Conservation (phyloP, 352 stramenopile species). For the Globisporangium acanthophoron region DNA sequence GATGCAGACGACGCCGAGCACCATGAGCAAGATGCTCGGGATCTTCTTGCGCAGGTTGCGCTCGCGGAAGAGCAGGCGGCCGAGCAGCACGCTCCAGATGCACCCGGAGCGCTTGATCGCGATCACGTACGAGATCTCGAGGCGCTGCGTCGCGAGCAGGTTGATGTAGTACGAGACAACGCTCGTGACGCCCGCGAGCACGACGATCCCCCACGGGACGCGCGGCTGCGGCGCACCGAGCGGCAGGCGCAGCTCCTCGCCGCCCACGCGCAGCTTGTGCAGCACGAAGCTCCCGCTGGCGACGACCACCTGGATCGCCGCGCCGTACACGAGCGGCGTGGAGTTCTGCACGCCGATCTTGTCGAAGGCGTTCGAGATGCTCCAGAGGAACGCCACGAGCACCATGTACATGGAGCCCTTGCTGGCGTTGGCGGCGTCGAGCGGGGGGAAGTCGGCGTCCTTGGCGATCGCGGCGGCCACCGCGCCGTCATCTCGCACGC, state of each 20-base stretch:
- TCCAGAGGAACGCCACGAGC: constrained; percentile 76
- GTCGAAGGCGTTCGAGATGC: constrained; percentile 79
- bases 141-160: constrained; percentile 65
- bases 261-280: constrained; percentile 49
- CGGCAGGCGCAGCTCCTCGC: constrained; percentile 53
- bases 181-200: constrained; percentile 60
- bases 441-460: constrained; percentile 32
- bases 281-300: constrained; percentile 53
- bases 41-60: constrained; percentile 73
- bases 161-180: constrained; percentile 85
- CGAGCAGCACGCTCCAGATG: constrained; percentile 79
- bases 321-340: constrained; percentile 64
- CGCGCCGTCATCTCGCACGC: constrained; percentile 30
- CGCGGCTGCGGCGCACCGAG: constrained; percentile 41
- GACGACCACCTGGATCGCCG: constrained; percentile 69
- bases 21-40: constrained; percentile 77
- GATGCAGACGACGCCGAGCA: constrained; percentile 73
- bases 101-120: constrained; percentile 81
- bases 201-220: constrained; percentile 68
- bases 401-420: constrained; percentile 83
- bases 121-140: constrained; percentile 82
- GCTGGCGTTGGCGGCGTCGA: constrained; percentile 50
- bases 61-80: constrained; percentile 69
- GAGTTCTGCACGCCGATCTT: constrained; percentile 82
- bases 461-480: constrained; percentile 36